phyloP scores from a whole-genome alignment of 352 stramenopile genomes.

The Saprolegnia parasitica region DNA sequence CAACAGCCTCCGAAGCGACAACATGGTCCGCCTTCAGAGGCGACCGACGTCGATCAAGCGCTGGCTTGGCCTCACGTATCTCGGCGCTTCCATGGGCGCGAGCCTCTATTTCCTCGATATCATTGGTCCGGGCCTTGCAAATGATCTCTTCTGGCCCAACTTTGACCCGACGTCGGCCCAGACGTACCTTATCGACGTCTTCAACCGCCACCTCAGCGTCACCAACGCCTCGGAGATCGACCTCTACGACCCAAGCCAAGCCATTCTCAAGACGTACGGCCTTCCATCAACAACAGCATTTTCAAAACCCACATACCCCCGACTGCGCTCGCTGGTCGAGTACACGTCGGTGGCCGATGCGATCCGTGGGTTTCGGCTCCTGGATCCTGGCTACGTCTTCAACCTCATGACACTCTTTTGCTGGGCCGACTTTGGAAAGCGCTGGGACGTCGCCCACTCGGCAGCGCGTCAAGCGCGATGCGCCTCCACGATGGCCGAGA shows the following conservation, averaged over 20 bases:
- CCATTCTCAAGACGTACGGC: not conserved
- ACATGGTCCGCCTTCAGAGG: too few relatives aligned
- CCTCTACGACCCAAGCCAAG: too few relatives aligned
- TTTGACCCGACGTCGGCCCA: too few relatives aligned
- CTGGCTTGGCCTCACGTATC: not conserved
- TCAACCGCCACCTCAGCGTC: too few relatives aligned
- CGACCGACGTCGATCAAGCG: too few relatives aligned
- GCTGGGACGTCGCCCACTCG: not conserved
- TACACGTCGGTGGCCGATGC: not conserved
- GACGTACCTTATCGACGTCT: too few relatives aligned
- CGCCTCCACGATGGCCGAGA: too few relatives aligned
- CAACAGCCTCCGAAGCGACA: too few relatives aligned
- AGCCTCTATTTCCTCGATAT: not conserved
- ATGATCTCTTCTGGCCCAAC: not conserved
- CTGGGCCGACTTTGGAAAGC: conserved; percentile 11
- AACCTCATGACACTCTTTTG: conserved; percentile 1
- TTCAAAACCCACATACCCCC: not conserved
- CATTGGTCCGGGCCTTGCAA: not conserved
- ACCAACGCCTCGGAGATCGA: too few relatives aligned
- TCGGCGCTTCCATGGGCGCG: too few relatives aligned
- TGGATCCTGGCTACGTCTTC: not conserved
- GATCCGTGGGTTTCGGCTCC: not conserved
- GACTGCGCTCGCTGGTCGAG: not conserved
- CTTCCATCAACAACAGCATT: not conserved
- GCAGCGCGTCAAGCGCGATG: not conserved